Base-by-base conservation (phyloP, 768 basidiomycete species). In the Auriscalpium orientale region DNA sequence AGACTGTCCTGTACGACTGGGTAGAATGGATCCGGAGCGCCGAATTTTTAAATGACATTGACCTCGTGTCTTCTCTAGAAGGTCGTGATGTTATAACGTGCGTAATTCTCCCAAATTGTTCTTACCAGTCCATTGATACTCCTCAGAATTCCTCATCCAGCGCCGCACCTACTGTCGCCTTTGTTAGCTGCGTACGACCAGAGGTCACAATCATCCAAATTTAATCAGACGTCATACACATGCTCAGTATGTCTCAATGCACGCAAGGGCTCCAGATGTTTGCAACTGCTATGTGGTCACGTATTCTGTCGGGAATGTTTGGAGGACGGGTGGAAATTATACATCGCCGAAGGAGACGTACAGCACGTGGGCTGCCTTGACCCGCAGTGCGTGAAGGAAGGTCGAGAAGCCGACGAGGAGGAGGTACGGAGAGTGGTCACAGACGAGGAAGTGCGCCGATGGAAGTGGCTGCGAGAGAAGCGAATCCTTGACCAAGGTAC, bases 221-320 rank as follows among this genome's bases (percentile, higher is more conserved):
- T 95, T 64, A 78, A 82, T 9, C 72, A 76, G 53, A 78, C 75
- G 15, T 82, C 86, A 0, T 88, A 89, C 68, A 68, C 74, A 28
- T 95, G 93, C 65, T 75, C 84, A 22, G 82, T 95, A 50, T 95
- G 93, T 67, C 70, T 95, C 4, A 77, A 79, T 37, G 78, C 80
- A 13, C 71, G 82, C 56, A 93, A 91, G 66, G 93, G 93, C 46
- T 76, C 80, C 13, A 80, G 81, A 60, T 93, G 91, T 66, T 63
- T 93, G 15, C 76, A 80, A 58, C 73, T 95, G 49, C 66, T 73
- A 2, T 95, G 92, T 65, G 69, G 70, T 1, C 93, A 95, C 67
- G 79, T 93, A 12, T 95, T 93, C 67, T 95, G 93, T 67, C 80
- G 82, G n/a, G 68, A 78, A 8, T 95, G 93, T 65, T 68, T 95